Percentiles rank a stretch among this genome's conserved stretches.
Evolutionary conservation across 805 yeast genomes (phyloP).

Genomic region (Metschnikowia colocasiae): DNA sequence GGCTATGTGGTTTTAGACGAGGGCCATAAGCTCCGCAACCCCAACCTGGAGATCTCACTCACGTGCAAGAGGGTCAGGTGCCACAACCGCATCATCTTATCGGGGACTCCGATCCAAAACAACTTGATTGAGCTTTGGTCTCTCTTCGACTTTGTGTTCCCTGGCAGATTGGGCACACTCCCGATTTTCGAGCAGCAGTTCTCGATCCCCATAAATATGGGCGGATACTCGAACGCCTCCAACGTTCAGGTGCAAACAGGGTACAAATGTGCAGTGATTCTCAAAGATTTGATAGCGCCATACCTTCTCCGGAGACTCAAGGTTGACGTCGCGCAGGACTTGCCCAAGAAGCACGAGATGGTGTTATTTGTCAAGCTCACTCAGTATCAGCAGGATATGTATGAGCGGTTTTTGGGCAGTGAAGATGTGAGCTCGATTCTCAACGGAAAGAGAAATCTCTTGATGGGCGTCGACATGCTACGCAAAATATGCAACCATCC

Average conservation of each 20-base stretch:
- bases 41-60: conserved; percentile 83
- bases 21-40: conserved; percentile 95
- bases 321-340: conserved; percentile 89
- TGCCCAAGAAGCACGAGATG: conserved; percentile 91
- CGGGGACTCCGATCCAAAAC: conserved; percentile 97
- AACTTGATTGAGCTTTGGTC: conserved; percentile 92
- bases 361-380: conserved; percentile 90
- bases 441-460: conserved; percentile 72
- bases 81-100: conserved; percentile 77
- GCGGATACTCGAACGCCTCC: conserved; percentile 98
- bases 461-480: conserved; percentile 85
- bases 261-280: conserved; percentile 88
- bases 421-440: conserved; percentile 70
- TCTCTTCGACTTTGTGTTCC: conserved; percentile 89
- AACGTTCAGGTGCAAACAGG: conserved; percentile 96
- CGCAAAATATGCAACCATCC: conserved; percentile 97
- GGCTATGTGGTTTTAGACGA: conserved; percentile 90
- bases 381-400: conserved; percentile 65
- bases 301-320: conserved; percentile 83
- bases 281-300: conserved; percentile 86
- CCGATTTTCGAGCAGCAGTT: conserved; percentile 94
- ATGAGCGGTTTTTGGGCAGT: conserved; percentile 69
- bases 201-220: conserved; percentile 86
- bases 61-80: conserved; percentile 83
- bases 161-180: conserved; percentile 89